Evolutionary conservation across 345 rosid species (phyloP), one percentile per base, ranked within the genome.

Genomic region (Microthlaspi erraticum): DNA sequence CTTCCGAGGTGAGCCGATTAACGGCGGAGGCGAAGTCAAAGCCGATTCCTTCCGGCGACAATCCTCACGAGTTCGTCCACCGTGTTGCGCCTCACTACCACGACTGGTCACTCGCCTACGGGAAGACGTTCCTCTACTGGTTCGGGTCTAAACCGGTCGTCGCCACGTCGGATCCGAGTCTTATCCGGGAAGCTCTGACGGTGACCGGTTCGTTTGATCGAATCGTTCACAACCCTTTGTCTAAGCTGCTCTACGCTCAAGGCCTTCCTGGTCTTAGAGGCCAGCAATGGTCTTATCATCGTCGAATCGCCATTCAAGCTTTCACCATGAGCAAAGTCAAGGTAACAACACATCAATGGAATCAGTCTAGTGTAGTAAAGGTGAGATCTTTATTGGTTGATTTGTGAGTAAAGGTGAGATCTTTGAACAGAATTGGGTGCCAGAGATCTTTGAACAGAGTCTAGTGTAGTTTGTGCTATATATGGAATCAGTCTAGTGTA

Each of bases 231-330:
- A 88, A 83, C 69, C 96, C 97, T 29, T 79, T 78, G 81, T 71
- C 92, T 9, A 79, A 51, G 79, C 56, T 50, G 64, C 90, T 93
- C 3, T 86, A 88, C 17, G 89, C 85, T 23, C 80, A 83, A 26
- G 97, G 98, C 26, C 89, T 93, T 54, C 78, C 79, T 50, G 89
- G 86, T 53, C 84, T 93, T 49, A 64, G 74, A 4, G 97, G 97
- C 3, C 72, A 79, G 29, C 75, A 78, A 63, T 93, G 97, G 94
- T 88, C 84, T 13, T 42, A 79, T 5, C 98, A 87, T 33, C 69
- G 96, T 73, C 72, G 89, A 76, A 82, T 93, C 48, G 72, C 84
- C 0, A 81, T 75, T 71, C 93, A 80, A 71, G 97, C 93, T 61
- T 87, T 90, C 34, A 73, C 51, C 10, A 75, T 82, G 80, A 93